These are phyloP conservation scores for Penicillium canescens DNA, from an alignment of 495 filamentous ascomycete genomes.

Conservation along the genomic window DNA sequence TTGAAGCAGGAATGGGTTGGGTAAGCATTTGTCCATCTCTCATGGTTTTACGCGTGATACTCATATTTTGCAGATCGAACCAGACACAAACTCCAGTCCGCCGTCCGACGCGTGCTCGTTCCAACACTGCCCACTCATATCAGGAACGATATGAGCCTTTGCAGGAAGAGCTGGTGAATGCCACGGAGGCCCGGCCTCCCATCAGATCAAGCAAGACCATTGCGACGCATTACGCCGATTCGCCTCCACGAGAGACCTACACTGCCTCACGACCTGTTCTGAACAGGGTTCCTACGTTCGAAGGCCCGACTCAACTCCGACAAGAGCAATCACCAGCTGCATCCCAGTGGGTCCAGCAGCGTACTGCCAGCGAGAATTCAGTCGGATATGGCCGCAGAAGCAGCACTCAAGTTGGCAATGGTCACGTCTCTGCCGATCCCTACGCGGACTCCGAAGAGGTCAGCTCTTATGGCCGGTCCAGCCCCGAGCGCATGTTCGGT, in stretches of 20 bases:
- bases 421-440: constrained; percentile 49
- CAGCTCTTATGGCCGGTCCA: constrained; percentile 54
- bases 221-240: constrained; percentile 31
- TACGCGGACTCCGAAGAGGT: constrained; percentile 66
- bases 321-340: constrained; percentile 47
- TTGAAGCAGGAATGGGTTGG: constrained; percentile 69
- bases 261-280: constrained; percentile 42
- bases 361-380: constrained; percentile 60
- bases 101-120: constrained; percentile 54
- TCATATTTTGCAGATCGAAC: constrained; percentile 27
- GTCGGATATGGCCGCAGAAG: constrained; percentile 34
- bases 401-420: constrained; percentile 43
- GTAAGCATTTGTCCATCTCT: constrained; percentile 37
- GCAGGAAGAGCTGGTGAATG: constrained; percentile 54
- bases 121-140: constrained; percentile 63
- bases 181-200: constrained; percentile 53
- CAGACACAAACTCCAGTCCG: constrained; percentile 29
- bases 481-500: constrained; percentile 57
- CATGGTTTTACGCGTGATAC: neutral
- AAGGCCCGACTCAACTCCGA: constrained; percentile 55
- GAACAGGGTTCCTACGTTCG: constrained; percentile 54
- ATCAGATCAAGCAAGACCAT: constrained; percentile 56
- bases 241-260: constrained; percentile 36
- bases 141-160: constrained; percentile 56
- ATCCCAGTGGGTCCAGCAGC: constrained; percentile 46